Evolutionary conservation across 441 rosid species (phyloP), one percentile per base, ranked within the genome.

Genomic region (Iberis amara): DNA sequence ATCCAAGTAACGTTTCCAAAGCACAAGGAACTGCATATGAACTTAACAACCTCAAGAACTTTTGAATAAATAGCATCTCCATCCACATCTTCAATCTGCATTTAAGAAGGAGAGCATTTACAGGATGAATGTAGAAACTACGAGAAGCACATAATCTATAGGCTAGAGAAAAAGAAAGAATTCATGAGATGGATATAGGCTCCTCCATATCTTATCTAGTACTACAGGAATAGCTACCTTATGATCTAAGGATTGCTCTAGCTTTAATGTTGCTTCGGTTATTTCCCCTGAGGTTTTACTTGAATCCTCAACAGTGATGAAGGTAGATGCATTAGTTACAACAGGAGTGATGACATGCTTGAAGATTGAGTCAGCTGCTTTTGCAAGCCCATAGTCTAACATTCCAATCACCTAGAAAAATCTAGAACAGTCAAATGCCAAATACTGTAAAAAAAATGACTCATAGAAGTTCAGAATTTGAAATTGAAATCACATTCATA

Each of bases 311-410:
- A 72, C 63, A 69, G 74, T 71, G 31, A 62, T 40, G 55, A 79
- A 64, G 59, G 80, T 68, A 11, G 84, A 83, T 31, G 67, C 69
- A 68, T 63, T 66, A 52, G 69, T 82, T 68, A 82, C 76, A 70
- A 83, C 82, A 50, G 94, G 89, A 28, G 77, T 68, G 31, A 92
- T 76, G 60, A 73, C 74, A 74, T 76, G 73, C 75, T 86, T 92
- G 74, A 92, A 76, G 75, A 76, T 80, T 73, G 76, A 73, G 60
- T 92, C 96, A 57, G 94, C 96, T 71, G 77, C 88, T 74, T 82
- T 85, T 39, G 94, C 91, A 72, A 88, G 74, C 61, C 96, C 94
- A 73, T 79, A 92, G 68, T 82, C 92, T 72, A 82, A 75, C 48
- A 86, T 77, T 53, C 82, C 94, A 71, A 80, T 63, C 73, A 76